Base-by-base conservation (phyloP, 805 yeast genomes). In the Saccharomyces kudriavzevii region DNA sequence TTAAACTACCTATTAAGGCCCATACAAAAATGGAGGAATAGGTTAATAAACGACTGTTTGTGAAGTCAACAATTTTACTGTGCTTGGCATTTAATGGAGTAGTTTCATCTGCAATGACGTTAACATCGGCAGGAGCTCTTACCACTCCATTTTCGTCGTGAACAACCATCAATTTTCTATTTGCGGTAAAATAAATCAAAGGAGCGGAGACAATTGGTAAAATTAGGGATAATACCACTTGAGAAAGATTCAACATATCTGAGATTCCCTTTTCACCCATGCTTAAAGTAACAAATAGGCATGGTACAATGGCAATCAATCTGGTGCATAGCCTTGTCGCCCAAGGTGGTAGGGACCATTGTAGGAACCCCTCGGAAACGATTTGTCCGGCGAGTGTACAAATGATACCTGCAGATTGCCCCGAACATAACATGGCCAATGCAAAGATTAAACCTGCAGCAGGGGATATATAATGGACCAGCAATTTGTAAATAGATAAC, bases 361-460 rank as follows among this genome's bases (percentile, higher is more conserved):
- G 75, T 26, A 89, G 75, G 62, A 89, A 91, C 0, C 97, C 97
- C 68, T 90, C 96, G 63, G 89, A 83, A 8, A 90, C 95, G 82
- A 89, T 88, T 67, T 90, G 97, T 40, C 97, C 96, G 1, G 97
- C 91, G 62, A 91, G 77, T 0, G 97, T 91, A 65, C 96, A 90
- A 20, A 90, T 96, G 43, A 92, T 87, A 45, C 97, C 97, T 2
- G 97, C 97, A 62, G 94, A 85, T 65, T 90, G 92, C n/a, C 97
- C 97, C 13, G 92, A 84, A 66, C 87, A 90, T 48, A 90, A 74
- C 70, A 90, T 79, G 0, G 97, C 97, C 49, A 89, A 70, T 0
- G 96, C 97, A 74, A 91, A 90, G 0, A 90, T 84, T 9, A 87
- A 74, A 5, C 96, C 97, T 0, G 97, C 97, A 5, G 90, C 82